Base-by-base conservation (phyloP, 73 alveolate genomes). In the Paraurostyla sp. region DNA sequence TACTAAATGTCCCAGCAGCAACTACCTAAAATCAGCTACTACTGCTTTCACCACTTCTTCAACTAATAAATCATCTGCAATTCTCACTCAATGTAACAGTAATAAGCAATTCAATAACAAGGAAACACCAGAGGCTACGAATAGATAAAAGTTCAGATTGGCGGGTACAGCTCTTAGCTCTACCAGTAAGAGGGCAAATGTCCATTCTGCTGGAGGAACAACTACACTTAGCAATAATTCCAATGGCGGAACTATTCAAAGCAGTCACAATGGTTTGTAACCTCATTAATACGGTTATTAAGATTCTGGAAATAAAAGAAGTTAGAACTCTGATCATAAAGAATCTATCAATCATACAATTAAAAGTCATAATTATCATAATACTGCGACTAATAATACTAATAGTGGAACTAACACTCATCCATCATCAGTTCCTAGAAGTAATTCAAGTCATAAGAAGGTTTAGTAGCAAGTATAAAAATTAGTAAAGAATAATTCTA, bases 381-480 rank as follows among this genome's bases (percentile, higher is more conserved):
- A 25, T 35, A n/a, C 58, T 6, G 32, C n/a, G 3, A 1, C 56
- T 18, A 58, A 58, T 18, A 22, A 16, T 4, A 2, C 41, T 6
- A 65, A 65, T 38, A 65, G 82, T 40, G 82, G 82, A 18, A 65
- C 82, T 38, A 65, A 65, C 23, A 65, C 82, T 65, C 82, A 65
- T 65, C 82, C 82, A 11, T 65, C 82, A 16, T 65, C 82, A 36
- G 82, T 65, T 11, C 82, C 82, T 16, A 65, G 82, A 65, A 65
- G 82, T 22, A 65, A 38, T 40, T 65, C 82, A 7, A 65, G 82
- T 35, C 40, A 65, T 22, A 65, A 65, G 36, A 65, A 65, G 38
- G 59, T 65, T 33, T 38, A 52, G 23, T 9, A 52, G 69, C 69
- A 18, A 38, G 82, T 65, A 0, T 38, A 65, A 23, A 65, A 65